phyloP scores from a whole-genome alignment of 31 red algal genomes.

The Endocladia muricata region DNA sequence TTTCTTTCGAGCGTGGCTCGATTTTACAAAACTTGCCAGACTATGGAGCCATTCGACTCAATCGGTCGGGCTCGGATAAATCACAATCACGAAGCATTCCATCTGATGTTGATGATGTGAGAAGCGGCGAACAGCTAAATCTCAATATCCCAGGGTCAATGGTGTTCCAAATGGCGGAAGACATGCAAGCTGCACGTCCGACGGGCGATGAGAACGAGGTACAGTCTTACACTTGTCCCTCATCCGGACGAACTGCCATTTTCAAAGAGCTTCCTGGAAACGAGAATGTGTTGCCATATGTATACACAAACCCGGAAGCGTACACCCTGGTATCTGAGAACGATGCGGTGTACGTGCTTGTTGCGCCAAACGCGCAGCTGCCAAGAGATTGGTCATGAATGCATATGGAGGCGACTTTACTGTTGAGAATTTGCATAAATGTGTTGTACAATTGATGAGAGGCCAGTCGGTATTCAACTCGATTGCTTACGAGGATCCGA shows the following conservation, averaged over 20 bases:
- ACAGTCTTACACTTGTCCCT: conserved; percentile 65
- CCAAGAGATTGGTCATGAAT: conserved; percentile 62
- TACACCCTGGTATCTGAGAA: conserved; percentile 70
- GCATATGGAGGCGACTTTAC: no score
- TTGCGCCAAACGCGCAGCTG: conserved; percentile 41
- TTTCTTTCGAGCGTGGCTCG: conserved; percentile 6
- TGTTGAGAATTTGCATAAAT: no score
- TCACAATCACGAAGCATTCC: not conserved
- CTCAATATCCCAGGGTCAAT: conserved; percentile 10
- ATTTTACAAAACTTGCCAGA: conserved; percentile 13
- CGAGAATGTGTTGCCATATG: conserved; percentile 80
- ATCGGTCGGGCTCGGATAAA: not conserved
- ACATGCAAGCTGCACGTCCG: conserved; percentile 31
- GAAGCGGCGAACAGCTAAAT: not conserved
- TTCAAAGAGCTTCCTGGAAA: conserved; percentile 57
- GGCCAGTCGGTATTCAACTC: no score
- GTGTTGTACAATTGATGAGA: no score
- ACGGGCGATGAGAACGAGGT: not conserved
- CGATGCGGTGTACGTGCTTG: conserved; percentile 80
- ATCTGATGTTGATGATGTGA: not conserved
- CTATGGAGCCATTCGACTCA: conserved; percentile 12
- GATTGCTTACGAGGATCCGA: no score
- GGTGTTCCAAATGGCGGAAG: conserved; percentile 54
- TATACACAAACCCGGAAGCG: conserved; percentile 86
- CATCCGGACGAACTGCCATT: conserved; percentile 29